A percentile compares a stretch with the other conserved stretches of the same genome.
phyloP scores from a whole-genome alignment of 2,329 filamentous ascomycete species.

The Microascus cirrosus region DNA sequence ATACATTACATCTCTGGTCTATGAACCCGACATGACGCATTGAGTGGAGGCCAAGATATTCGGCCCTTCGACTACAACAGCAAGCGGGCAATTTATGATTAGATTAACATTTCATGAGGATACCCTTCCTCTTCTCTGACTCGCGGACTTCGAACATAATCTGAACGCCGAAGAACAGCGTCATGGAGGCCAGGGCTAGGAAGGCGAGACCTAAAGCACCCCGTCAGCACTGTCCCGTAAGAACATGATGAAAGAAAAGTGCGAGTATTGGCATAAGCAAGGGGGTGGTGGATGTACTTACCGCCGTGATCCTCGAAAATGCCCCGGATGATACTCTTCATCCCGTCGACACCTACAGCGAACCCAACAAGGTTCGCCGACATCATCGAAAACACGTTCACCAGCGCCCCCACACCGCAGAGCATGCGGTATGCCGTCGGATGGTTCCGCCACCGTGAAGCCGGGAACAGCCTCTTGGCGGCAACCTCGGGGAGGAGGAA shows the following conservation, averaged over 20 bases:
- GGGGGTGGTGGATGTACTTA: slow-evolving; percentile 21
- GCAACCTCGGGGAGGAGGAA: slow-evolving; percentile 87
- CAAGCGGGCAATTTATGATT: not conserved
- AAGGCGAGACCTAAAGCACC: slow-evolving; percentile 52
- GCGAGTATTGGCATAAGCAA: slow-evolving; percentile 11
- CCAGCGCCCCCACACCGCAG: slow-evolving; percentile 69
- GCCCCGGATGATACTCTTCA: slow-evolving; percentile 63
- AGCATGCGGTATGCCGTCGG: slow-evolving; percentile 70
- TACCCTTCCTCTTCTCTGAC: slow-evolving; percentile 69
- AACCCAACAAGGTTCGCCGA: slow-evolving; percentile 90
- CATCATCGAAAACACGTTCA: slow-evolving; percentile 91
- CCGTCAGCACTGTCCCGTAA: slow-evolving; percentile 11
- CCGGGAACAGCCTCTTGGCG: slow-evolving; percentile 61
- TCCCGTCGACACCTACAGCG: slow-evolving; percentile 79
- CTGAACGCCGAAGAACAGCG: slow-evolving; percentile 75
- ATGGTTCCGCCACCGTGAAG: slow-evolving; percentile 54
- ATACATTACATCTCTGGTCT: too few species aligned
- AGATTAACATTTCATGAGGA: slow-evolving; percentile 66
- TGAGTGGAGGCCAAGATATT: not conserved
- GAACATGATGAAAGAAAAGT: not conserved
- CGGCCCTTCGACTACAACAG: not conserved
- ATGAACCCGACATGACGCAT: too few species aligned
- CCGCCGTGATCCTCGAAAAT: slow-evolving; percentile 67
- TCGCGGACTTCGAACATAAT: slow-evolving; percentile 96
- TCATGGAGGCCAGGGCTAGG: slow-evolving; percentile 56